phyloP scores from a whole-genome alignment of 305 asterid species.

The Fraxinus sp. region DNA sequence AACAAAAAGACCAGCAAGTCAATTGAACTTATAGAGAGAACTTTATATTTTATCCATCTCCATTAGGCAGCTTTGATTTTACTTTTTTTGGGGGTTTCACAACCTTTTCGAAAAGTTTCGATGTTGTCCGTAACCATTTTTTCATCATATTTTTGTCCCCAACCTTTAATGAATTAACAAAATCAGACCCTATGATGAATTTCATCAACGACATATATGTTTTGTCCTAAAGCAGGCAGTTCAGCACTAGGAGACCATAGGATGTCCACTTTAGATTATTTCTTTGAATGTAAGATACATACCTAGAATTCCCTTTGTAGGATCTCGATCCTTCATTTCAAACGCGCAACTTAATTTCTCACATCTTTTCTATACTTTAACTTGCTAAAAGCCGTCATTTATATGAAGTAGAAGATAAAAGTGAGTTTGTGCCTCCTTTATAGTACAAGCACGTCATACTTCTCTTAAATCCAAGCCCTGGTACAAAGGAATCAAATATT shows the following conservation, averaged over 20 bases:
- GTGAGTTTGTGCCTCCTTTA: not conserved
- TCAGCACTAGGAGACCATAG: not conserved
- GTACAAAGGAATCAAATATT: not conserved
- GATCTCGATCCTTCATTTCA: too few relatives aligned
- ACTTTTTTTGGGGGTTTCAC: not conserved
- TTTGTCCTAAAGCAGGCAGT: not conserved
- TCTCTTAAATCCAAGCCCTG: not conserved
- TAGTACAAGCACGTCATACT: not conserved
- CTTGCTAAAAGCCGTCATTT: not conserved
- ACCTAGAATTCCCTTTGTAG: too few relatives aligned
- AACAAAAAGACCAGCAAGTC: not conserved
- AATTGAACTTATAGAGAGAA: not conserved
- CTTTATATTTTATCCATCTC: not conserved
- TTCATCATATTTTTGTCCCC: not conserved
- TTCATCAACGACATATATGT: not conserved
- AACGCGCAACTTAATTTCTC: not conserved
- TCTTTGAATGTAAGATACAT: too few relatives aligned
- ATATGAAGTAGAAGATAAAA: not conserved
- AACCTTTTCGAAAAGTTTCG: not conserved
- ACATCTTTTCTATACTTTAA: not conserved
- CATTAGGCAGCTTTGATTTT: not conserved
- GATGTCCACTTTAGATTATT: not conserved
- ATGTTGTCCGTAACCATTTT: not conserved
- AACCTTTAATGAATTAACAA: not conserved
- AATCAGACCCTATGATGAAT: not conserved